Evolutionary conservation across 768 basidiomycete species (phyloP).

Genomic region (Albatrellus ellisii): DNA sequence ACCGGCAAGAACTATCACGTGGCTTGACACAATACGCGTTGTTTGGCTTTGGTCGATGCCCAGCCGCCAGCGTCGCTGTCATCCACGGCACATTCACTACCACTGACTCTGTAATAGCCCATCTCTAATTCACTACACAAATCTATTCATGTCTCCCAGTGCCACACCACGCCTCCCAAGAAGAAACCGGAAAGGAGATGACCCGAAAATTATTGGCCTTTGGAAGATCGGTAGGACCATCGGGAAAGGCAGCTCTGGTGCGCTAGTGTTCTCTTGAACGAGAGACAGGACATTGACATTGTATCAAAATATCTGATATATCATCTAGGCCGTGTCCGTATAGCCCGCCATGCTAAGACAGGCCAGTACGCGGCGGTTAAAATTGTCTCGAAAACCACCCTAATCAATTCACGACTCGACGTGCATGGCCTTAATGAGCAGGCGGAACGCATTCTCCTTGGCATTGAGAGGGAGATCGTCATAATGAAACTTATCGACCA

Average conservation of each 20-base stretch:
- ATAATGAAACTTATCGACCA: conserved; percentile 97
- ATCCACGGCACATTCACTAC: no score
- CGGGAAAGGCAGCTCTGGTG: conserved; percentile 41
- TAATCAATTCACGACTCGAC: conserved; percentile 53
- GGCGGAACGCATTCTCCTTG: conserved; percentile 63
- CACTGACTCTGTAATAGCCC: no score
- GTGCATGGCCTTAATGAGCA: conserved; percentile 58
- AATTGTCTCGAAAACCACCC: conserved; percentile 70
- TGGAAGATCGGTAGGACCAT: conserved; percentile 46
- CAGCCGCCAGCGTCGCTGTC: no score
- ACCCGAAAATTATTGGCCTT: conserved; percentile 32
- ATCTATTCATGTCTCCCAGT: not conserved
- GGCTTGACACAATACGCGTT: no score
- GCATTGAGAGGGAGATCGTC: conserved; percentile 88
- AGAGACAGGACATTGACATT: not conserved
- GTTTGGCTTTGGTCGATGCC: no score
- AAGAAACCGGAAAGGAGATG: conserved; percentile 16
- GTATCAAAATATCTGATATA: not conserved
- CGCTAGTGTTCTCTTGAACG: conserved; percentile 9
- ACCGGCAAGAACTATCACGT: no score
- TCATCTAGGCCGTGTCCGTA: conserved; percentile 68
- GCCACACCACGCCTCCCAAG: conserved; percentile 9
- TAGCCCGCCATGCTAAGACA: conserved; percentile 79
- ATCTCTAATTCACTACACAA: not conserved
- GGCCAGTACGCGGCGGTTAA: conserved; percentile 90